These are phyloP conservation scores for Talaromyces marneffei DNA, from an alignment of 2,329 filamentous ascomycete species.

Conservation along the genomic window DNA sequence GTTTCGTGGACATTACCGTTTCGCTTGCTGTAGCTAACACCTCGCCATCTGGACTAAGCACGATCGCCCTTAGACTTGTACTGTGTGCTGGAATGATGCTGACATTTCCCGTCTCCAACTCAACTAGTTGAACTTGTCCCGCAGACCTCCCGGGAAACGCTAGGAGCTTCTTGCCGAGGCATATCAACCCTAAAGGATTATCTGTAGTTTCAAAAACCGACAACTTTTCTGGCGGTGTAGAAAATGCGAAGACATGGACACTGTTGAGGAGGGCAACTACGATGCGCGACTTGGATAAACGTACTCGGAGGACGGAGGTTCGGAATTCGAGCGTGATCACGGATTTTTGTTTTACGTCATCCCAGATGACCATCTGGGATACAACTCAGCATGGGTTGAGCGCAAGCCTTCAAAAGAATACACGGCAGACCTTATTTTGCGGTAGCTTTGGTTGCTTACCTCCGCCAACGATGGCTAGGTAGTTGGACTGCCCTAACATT, in stretches of 20 bases:
- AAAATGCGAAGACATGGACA: slow-evolving; percentile 74
- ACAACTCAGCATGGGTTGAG: neutral
- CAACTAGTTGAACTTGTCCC: slow-evolving; percentile 84
- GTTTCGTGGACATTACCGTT: slow-evolving; percentile 44
- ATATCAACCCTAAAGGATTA: slow-evolving; percentile 76
- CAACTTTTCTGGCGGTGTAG: slow-evolving; percentile 62
- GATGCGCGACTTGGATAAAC: slow-evolving; percentile 68
- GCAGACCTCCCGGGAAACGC: slow-evolving; percentile 81
- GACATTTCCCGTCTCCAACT: slow-evolving; percentile 70
- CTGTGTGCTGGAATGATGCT: slow-evolving; percentile 91
- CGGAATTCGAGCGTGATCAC: slow-evolving; percentile 72
- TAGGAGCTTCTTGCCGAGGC: slow-evolving; percentile 65
- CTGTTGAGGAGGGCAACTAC: slow-evolving; percentile 76
- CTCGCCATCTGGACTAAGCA: slow-evolving; percentile 72
- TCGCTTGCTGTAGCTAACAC: slow-evolving; percentile 86
- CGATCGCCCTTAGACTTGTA: slow-evolving; percentile 69
- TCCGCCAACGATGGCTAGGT: slow-evolving; percentile 82
- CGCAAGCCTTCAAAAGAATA: neutral
- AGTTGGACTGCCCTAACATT: slow-evolving; percentile 83
- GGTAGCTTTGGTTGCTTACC: slow-evolving; percentile 79
- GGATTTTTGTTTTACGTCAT: slow-evolving; percentile 71
- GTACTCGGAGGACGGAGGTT: slow-evolving; percentile 72
- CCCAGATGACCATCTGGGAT: slow-evolving; percentile 71
- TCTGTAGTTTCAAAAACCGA: slow-evolving; percentile 78
- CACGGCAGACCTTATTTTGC: slow-evolving; percentile 64